Base-by-base conservation (phyloP, 805 yeast genomes). In the Saccharomyces mikatae region DNA sequence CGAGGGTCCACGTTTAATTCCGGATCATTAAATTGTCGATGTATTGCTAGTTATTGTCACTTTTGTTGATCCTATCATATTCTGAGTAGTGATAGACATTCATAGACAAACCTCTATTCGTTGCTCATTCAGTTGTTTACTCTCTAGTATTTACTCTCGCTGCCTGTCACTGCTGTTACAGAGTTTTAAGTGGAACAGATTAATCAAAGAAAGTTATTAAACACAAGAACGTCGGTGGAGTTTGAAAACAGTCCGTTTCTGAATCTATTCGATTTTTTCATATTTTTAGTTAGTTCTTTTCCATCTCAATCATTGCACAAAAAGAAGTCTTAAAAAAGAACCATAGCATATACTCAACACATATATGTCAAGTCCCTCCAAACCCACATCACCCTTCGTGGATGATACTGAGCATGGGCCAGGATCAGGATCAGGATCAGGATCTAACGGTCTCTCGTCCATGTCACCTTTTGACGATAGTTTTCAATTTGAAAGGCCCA, bases 401-500 rank as follows among this genome's bases (percentile, higher is more conserved):
- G 55, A 36, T 8, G 44, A 36, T 36, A 17, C 5, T 21, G 44
- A 36, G 24, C 44, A 36, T 36, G 24, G 5, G 5, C 9, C 24
- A 6, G 24, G 44, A 8, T 36, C 44, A 17, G 44, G 24, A 36
- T 36, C 24, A 6, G 24, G 44, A 8, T 17, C 44, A 17, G 44
- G 24, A 36, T 36, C 44, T 4, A 36, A 36, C 22, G 24, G 44
- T 10, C 11, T 36, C 11, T 21, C 44, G 44, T 17, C 44, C 41
- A 36, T 57, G 27, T 66, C 71, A 5, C 71, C 72, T 11, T 68
- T 67, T 48, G 68, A 66, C 44, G 72, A 66, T 49, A 57, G 58
- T 10, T 66, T 59, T 41, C 59, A 63, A 29, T 62, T 65, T 26
- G 66, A 64, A 47, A 52, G 61, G 14, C 54, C 51, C 10, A 54